Percentiles rank a stretch among this genome's conserved stretches.
Evolutionary conservation across 2,329 filamentous ascomycete genomes (phyloP).

Genomic region (Tolypocladium nubicola): DNA sequence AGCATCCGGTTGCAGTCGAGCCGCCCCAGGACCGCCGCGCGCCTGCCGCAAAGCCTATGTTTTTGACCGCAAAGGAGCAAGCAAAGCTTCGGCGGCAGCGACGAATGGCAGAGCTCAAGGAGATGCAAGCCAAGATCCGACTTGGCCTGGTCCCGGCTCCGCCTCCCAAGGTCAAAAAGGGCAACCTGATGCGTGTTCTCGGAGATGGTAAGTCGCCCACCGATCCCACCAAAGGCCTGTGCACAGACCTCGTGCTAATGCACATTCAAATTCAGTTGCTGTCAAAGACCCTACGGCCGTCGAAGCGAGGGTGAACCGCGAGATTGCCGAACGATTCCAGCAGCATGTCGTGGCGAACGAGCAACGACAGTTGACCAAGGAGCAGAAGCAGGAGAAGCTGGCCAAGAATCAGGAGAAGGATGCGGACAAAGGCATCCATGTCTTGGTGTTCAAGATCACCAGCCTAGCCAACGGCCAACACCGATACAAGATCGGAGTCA

Average conservation of each 20-base stretch:
- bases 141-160: slow-evolving; percentile 83
- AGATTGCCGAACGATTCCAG: slow-evolving; percentile 78
- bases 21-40: slow-evolving; percentile 82
- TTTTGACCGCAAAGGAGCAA: slow-evolving; percentile 81
- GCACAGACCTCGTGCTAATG: neutral
- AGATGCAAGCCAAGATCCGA: slow-evolving; percentile 91
- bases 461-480: slow-evolving; percentile 88
- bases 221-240: neutral
- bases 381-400: slow-evolving; percentile 77
- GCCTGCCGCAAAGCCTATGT: slow-evolving; percentile 78
- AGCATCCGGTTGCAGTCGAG: slow-evolving; percentile 84
- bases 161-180: slow-evolving; percentile 92
- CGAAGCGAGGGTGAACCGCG: slow-evolving; percentile 83
- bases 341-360: slow-evolving; percentile 73
- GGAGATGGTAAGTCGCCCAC: slow-evolving; percentile 54
- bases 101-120: slow-evolving; percentile 86
- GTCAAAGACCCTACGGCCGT: slow-evolving; percentile 97
- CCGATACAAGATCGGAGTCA: slow-evolving; percentile 84
- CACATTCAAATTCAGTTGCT: slow-evolving; percentile 24
- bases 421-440: slow-evolving; percentile 71
- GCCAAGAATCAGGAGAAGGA: slow-evolving; percentile 76
- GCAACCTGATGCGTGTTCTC: slow-evolving; percentile 93
- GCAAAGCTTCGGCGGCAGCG: slow-evolving; percentile 83
- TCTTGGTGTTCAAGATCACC: slow-evolving; percentile 82
- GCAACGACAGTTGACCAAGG: slow-evolving; percentile 78